Conservation (phyloP, 371 early-diverging fungal genomes). For the Mucor lusitanicus region DNA sequence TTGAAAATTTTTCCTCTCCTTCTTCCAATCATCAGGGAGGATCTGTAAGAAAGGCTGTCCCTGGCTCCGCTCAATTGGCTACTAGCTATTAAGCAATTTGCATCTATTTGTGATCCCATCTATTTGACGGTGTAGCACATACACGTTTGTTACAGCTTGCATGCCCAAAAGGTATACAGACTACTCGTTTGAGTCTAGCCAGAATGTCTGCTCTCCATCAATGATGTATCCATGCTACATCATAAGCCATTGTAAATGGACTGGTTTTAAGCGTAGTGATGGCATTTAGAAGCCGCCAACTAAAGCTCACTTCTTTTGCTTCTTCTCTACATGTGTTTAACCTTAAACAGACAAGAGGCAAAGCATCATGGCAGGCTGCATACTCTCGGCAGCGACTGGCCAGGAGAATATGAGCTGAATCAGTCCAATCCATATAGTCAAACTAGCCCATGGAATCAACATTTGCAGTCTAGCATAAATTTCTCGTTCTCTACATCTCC, state of each 20-base stretch:
- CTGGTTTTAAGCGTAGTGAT: background rate
- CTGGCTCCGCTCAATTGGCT: slow-evolving; percentile 9
- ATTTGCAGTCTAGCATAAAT: background rate
- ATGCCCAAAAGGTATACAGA: background rate
- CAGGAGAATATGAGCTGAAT: background rate
- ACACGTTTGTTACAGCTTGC: background rate
- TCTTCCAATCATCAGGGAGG: slow-evolving; percentile 9
- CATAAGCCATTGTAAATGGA: background rate
- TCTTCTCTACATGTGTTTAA: background rate
- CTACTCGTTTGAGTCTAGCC: background rate
- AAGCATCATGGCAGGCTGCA: background rate
- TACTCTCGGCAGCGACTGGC: background rate
- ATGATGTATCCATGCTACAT: background rate
- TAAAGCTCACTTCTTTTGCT: background rate
- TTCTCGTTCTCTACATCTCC: background rate
- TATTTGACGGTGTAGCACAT: slow-evolving; percentile 1
- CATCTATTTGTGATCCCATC: slow-evolving; percentile 2
- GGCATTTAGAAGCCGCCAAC: background rate
- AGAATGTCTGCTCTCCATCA: background rate
- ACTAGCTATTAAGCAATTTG: background rate
- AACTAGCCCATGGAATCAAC: background rate
- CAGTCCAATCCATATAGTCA: background rate
- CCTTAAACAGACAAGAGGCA: background rate
- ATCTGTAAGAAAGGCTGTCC: slow-evolving; percentile 20
- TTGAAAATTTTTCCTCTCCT: slow-evolving; percentile 18